Base-by-base conservation (phyloP, 257 asterid genomes). In the Nicotiana otophora region DNA sequence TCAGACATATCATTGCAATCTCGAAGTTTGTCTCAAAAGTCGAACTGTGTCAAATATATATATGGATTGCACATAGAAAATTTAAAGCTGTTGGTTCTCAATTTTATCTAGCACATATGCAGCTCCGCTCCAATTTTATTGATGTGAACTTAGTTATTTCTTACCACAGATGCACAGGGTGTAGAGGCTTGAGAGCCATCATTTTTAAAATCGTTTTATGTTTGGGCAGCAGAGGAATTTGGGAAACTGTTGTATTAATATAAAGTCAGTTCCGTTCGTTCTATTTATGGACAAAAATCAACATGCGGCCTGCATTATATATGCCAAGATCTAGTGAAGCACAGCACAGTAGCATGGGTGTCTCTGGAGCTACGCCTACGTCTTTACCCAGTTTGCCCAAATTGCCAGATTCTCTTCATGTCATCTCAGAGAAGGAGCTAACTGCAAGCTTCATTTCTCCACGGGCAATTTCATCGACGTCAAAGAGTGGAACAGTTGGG, bases 291-390 rank as follows among this genome's bases (percentile, higher is more conserved):
- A 76, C 51, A 77, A 58, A 60, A 79, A 82, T 87, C 84, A 89
- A 91, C 34, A 89, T 88, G 84, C 89, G 84, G 62, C 94, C 93
- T 77, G 86, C 92, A 82, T 85, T 91, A 81, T 90, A 85, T 77
- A 84, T 81, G 84, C 89, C 82, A 63, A 90, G 91, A 87, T 77
- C 93, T 54, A 84, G 85, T 81, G 91, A 87, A 84, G 64, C 84
- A 63, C 81, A 76, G 57, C 81, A 84, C 39, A 81, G 82, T 85
- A 86, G 84, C 83, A 84, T 83, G 81, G 89, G 85, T 75, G 86
- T 87, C 83, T 87, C 94, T 46, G 92, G 90, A 83, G 81, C 92
- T 81, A 79, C 82, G 69, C 81, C 94, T 10, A 74, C 83, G 57
- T 75, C 91, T 74, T 54, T 91, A 66, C 90, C 83, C 53, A 78